Evolutionary conservation across 176 grass and related monocot species (phyloP).

Genomic region (Phragmites australis): DNA sequence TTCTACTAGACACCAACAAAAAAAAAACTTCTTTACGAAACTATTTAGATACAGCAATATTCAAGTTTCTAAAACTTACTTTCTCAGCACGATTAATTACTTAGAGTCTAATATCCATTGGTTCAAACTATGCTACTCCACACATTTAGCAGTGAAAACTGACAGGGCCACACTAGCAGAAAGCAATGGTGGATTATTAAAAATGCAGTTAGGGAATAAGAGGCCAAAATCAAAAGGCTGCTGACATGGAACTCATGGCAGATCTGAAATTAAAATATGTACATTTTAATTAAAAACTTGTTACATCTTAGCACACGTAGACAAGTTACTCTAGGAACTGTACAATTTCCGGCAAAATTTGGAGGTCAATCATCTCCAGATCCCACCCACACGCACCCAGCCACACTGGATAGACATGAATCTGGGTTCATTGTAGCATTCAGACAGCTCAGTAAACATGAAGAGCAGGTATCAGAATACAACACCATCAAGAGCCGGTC

Average conservation of each 20-base stretch:
- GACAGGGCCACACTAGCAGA: background rate
- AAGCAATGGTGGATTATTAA: background rate
- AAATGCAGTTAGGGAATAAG: background rate
- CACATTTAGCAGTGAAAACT: background rate
- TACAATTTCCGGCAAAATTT: constrained; percentile 36
- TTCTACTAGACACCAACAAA: background rate
- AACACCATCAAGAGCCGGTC: background rate
- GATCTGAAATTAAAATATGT: constrained; percentile 24
- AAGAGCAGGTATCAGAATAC: background rate
- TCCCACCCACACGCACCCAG: background rate
- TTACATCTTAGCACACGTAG: background rate
- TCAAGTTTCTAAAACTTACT: background rate
- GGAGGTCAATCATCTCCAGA: background rate
- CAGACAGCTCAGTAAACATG: background rate
- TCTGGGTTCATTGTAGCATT: background rate
- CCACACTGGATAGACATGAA: background rate
- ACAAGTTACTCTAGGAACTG: constrained; percentile 29
- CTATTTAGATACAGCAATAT: background rate
- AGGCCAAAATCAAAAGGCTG: background rate
- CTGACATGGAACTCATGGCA: background rate
- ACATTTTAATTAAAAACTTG: constrained; percentile 10
- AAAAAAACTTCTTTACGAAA: background rate
- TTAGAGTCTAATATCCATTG: background rate
- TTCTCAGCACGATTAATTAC: background rate
- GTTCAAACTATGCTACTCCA: background rate